These are phyloP conservation scores for Pichia heedii DNA, from an alignment of 805 yeast genomes.

Conservation along the genomic window DNA sequence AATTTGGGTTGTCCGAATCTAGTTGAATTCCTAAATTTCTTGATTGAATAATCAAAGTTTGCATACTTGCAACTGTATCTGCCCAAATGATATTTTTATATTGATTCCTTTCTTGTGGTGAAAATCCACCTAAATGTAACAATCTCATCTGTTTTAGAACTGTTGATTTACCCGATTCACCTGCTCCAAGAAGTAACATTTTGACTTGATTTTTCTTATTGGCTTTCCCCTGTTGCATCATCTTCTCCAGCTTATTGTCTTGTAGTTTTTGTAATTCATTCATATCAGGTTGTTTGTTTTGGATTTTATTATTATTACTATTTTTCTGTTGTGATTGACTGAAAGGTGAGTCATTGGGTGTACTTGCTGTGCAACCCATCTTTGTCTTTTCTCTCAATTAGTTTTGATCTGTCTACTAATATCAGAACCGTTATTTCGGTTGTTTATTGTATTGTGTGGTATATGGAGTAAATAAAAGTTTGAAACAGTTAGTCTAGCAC, in stretches of 20 bases:
- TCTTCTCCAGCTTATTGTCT: slow-evolving; percentile 41
- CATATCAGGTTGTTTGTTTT: slow-evolving; percentile 14
- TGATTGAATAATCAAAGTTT: slow-evolving; percentile 67
- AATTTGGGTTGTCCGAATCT: slow-evolving; percentile 52
- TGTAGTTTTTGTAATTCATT: slow-evolving; percentile 24
- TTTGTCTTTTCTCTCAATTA: too few relatives aligned
- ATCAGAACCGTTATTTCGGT: too few relatives aligned
- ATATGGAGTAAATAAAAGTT: too few relatives aligned
- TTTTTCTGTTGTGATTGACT: neutral
- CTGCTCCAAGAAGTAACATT: slow-evolving; percentile 80
- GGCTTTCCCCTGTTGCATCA: slow-evolving; percentile 43
- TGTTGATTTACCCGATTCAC: slow-evolving; percentile 91
- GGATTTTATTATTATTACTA: neutral
- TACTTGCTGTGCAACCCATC: slow-evolving; percentile 67
- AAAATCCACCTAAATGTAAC: slow-evolving; percentile 78
- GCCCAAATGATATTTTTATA: slow-evolving; percentile 89
- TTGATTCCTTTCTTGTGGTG: slow-evolving; percentile 66
- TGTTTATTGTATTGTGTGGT: too few relatives aligned
- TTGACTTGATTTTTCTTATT: slow-evolving; percentile 54
- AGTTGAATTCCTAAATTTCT: slow-evolving; percentile 52
- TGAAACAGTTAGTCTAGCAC: too few relatives aligned
- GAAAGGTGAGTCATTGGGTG: slow-evolving; percentile 16
- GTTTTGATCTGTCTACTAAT: too few relatives aligned
- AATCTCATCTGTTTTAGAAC: slow-evolving; percentile 83
- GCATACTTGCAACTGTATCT: slow-evolving; percentile 81